Percentiles rank a stretch among this genome's conserved stretches.
Conservation (phyloP, 148 eudicot species). For the Silene latifolia region DNA sequence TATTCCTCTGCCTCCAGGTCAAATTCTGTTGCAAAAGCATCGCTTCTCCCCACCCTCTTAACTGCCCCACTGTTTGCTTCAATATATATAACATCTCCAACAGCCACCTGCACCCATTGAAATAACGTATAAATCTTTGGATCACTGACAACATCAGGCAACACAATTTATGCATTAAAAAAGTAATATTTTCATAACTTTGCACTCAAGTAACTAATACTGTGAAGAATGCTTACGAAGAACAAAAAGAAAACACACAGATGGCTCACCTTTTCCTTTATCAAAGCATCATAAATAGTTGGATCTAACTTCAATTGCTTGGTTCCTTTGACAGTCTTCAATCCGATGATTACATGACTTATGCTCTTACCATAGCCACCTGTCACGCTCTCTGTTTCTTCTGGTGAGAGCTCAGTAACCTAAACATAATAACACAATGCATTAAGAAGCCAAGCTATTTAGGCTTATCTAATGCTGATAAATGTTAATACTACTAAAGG, state of each 20-base stretch:
- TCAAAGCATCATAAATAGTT: slow-evolving; percentile 91
- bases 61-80: slow-evolving; percentile 99
- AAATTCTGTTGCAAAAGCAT: slow-evolving; percentile 97
- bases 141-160: neutral
- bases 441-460: neutral
- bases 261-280: slow-evolving; percentile 79
- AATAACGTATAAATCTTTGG: neutral
- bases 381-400: slow-evolving; percentile 93
- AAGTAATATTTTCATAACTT: neutral
- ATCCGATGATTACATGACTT: slow-evolving; percentile 90
- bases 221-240: neutral
- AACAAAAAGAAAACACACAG: neutral
- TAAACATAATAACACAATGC: slow-evolving; percentile 20
- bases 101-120: slow-evolving; percentile 67
- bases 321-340: slow-evolving; percentile 96
- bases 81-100: slow-evolving; percentile 93
- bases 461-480: neutral
- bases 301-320: slow-evolving; percentile 95
- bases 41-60: slow-evolving; percentile 96
- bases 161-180: neutral
- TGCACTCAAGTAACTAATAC: neutral
- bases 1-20: slow-evolving; percentile 99
- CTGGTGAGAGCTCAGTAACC: slow-evolving; percentile 99
- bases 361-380: slow-evolving; percentile 98
- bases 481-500: neutral